A percentile compares a stretch with the other conserved stretches of the same genome.
phyloP scores from a whole-genome alignment of 2,329 filamentous ascomycete species.

The Aspergillus texensis region DNA sequence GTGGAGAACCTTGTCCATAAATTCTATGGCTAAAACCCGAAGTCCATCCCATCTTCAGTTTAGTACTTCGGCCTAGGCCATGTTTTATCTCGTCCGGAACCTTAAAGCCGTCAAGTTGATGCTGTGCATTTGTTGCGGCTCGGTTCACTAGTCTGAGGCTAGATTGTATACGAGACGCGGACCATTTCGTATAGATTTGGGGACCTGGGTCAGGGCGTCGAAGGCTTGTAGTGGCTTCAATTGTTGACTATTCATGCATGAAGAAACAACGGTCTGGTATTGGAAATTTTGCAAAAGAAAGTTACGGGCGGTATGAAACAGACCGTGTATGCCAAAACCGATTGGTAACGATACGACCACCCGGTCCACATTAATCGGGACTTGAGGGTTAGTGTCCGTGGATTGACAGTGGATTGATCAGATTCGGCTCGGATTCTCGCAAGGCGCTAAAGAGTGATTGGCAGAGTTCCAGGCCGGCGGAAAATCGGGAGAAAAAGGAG shows the following conservation, averaged over 20 bases:
- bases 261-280: neutral
- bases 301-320: neutral
- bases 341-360: neutral
- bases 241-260: neutral
- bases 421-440: neutral
- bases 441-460: slow-evolving; percentile 12
- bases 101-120: neutral
- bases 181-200: neutral
- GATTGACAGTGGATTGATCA: slow-evolving; percentile 6
- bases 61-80: neutral
- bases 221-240: neutral
- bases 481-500: slow-evolving; percentile 3
- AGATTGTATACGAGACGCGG: neutral
- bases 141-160: neutral
- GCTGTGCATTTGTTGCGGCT: neutral
- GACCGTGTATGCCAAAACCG: neutral
- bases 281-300: neutral
- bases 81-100: neutral
- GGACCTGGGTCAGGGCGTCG: neutral
- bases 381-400: slow-evolving; percentile 13
- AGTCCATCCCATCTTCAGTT: neutral
- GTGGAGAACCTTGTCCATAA: neutral
- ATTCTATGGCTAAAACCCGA: neutral
- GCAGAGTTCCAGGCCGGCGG: slow-evolving; percentile 17
- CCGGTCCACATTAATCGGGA: neutral